Percentiles rank a stretch among this genome's conserved stretches.
Evolutionary conservation across 352 stramenopile genomes (phyloP).

Genomic region (Pelagophyceae sp.): DNA sequence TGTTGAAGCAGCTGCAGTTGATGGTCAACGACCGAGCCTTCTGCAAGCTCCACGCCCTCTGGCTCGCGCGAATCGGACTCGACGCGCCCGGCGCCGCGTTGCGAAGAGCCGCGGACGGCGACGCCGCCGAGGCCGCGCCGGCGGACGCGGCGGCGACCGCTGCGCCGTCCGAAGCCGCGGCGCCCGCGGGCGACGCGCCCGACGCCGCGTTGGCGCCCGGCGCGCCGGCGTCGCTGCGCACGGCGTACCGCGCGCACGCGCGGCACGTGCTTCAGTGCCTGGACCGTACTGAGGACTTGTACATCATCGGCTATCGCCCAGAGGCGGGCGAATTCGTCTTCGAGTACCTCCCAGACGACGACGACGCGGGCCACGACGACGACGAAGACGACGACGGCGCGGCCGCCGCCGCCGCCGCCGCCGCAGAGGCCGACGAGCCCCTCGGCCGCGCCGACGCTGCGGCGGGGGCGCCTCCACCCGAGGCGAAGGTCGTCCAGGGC

Average conservation of each 20-base stretch:
- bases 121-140: background rate
- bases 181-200: too few species aligned
- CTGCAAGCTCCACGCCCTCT: background rate
- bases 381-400: background rate
- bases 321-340: background rate
- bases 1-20: slow-evolving; percentile 76
- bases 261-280: background rate
- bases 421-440: too few species aligned
- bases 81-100: too few species aligned
- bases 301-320: background rate
- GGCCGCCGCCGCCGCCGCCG: too few species aligned
- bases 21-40: slow-evolving; percentile 48
- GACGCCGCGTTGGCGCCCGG: too few species aligned
- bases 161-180: too few species aligned
- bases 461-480: too few species aligned
- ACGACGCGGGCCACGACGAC: background rate
- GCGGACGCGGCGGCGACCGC: background rate
- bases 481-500: too few species aligned
- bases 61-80: background rate
- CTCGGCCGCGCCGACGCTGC: background rate
- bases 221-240: background rate
- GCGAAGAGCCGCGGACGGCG: too few species aligned
- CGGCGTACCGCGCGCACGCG: background rate
- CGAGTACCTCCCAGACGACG: background rate
- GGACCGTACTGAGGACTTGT: background rate